Evolutionary conservation across 306 rosid genomes (phyloP), one percentile per base, ranked within the genome.

Genomic region (Luffa acutangula): DNA sequence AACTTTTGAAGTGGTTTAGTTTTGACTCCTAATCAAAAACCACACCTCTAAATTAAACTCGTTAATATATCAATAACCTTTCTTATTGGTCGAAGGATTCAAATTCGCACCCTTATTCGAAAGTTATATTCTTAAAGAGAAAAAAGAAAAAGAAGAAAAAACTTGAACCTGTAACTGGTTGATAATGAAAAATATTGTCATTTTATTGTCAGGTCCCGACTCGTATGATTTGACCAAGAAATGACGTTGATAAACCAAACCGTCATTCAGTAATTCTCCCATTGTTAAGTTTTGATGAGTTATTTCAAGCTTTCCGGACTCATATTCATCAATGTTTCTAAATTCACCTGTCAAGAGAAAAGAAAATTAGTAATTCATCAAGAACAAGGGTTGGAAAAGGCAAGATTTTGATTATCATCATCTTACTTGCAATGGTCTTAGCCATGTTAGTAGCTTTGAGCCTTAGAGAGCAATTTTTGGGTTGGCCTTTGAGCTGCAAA

Each of bases 141-240:
- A 39, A 39, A 39, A 39, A 39, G 5, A 39, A 39, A 9, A 48
- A 48, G 11, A 12, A 3, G 3, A 48, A 0, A 48, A 14, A 48
- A 48, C 18, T 3, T 4, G 42, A 43, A 83, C 87, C 82, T 77
- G 84, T 33, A 85, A 80, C 9, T 48, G 82, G 52, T 80, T 59
- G 54, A 71, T 13, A 7, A 85, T 17, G 49, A 81, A 64, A n/a
- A 12, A 49, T 9, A 72, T 54, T 11, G 80, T 33, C 25, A 62
- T 75, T 11, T 77, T 85, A 15, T 71, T 42, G 48, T 82, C 85
- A 17, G 52, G 77, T 0, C 81, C 83, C 15, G 78, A n/a, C 3
- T 85, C 83, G 9, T 80, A 79, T 9, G 83, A 76, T 79, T 60
- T 77, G 18, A 82, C 73, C 25, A 39, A 46, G 21, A 76, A 85